These are phyloP conservation scores for Phytophthora colocasiae DNA, from an alignment of 352 stramenopile genomes.

Conservation along the genomic window DNA sequence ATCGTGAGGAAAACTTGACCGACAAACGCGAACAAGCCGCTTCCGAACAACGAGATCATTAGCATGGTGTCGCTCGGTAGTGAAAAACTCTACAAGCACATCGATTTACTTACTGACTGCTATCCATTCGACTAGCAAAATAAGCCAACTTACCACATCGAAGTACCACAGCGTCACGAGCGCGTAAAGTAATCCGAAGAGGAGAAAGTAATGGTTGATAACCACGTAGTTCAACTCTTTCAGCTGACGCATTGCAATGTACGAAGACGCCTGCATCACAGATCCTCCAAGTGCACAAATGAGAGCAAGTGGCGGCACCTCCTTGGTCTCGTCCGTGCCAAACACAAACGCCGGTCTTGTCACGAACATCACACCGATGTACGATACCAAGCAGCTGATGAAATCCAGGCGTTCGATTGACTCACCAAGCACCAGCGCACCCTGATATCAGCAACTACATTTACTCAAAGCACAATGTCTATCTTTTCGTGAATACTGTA, in stretches of 20 bases:
- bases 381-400: constrained; percentile 55
- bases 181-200: constrained; percentile 43
- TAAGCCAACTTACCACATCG: constrained; percentile 34
- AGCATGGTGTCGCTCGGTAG: constrained; percentile 38
- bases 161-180: constrained; percentile 39
- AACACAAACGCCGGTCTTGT: constrained; percentile 67
- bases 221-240: constrained; percentile 45
- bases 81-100: constrained; percentile 38
- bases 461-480: constrained; percentile 2
- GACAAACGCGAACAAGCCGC: constrained; percentile 62
- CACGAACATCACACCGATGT: constrained; percentile 70
- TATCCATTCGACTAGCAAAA: background rate
- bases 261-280: constrained; percentile 56
- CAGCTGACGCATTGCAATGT: constrained; percentile 66
- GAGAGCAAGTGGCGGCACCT: constrained; percentile 39
- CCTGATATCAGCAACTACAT: constrained; percentile 27
- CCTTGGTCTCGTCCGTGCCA: constrained; percentile 14
- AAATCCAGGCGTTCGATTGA: constrained; percentile 56
- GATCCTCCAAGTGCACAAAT: constrained; percentile 50
- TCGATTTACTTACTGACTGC: background rate
- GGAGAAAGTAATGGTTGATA: constrained; percentile 50
- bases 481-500: constrained; percentile 10
- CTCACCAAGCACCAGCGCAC: constrained; percentile 54
- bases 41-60: constrained; percentile 54
- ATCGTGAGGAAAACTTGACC: constrained; percentile 74